A percentile compares a stretch with the other conserved stretches of the same genome.
Evolutionary conservation across 108 stramenopile genomes (phyloP).

Genomic region (Pseudonitzschia multiseries): DNA sequence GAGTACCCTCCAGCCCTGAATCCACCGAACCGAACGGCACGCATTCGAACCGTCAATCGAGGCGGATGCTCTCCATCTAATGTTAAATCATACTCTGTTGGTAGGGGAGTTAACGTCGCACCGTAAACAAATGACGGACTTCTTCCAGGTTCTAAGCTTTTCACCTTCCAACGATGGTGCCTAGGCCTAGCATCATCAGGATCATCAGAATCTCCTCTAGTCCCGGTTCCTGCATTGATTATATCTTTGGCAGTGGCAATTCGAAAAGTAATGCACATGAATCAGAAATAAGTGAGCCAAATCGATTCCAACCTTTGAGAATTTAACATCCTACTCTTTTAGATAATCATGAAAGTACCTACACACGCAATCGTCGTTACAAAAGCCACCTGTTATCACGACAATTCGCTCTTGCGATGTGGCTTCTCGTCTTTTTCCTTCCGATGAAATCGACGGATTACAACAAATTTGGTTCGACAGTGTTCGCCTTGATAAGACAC

Average conservation of each 20-base stretch:
- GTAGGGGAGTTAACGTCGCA: slow-evolving; percentile 40
- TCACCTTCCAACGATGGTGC: background rate
- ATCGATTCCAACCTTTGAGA: background rate
- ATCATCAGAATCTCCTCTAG: background rate
- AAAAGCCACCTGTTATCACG: slow-evolving; percentile 55
- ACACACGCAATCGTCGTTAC: slow-evolving; percentile 41
- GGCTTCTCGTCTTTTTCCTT: background rate
- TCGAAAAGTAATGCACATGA: background rate
- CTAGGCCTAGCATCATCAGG: background rate
- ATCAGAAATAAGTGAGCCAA: background rate
- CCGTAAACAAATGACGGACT: slow-evolving; percentile 47
- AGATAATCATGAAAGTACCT: background rate
- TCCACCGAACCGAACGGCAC: slow-evolving; percentile 63
- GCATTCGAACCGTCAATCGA: slow-evolving; percentile 9
- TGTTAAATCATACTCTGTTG: background rate
- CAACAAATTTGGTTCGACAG: background rate
- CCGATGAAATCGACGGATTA: background rate
- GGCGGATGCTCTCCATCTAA: background rate
- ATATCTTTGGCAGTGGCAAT: background rate
- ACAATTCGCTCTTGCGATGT: slow-evolving; percentile 16
- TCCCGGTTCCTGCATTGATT: slow-evolving; percentile 9
- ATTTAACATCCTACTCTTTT: background rate
- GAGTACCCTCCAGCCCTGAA: slow-evolving; percentile 65
- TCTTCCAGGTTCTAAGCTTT: background rate
- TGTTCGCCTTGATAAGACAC: slow-evolving; percentile 23